Evolutionary conservation across 495 filamentous ascomycete genomes (phyloP).

Genomic region (Daldinia childiae): DNA sequence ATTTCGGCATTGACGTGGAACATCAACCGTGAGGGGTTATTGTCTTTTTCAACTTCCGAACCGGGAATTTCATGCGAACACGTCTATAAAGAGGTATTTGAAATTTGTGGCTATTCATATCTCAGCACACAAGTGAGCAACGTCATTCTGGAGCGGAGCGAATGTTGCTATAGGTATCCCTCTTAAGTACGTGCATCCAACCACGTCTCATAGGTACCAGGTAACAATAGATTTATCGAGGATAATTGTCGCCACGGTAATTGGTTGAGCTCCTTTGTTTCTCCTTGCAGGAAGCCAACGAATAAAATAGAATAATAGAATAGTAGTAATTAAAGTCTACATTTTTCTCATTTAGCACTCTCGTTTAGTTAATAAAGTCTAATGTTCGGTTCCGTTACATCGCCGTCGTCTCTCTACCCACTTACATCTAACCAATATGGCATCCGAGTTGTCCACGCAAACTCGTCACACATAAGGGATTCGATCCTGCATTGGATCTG

Average conservation of each 20-base stretch:
- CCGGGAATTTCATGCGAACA: not conserved
- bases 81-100: not conserved
- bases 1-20: not conserved
- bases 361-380: not conserved
- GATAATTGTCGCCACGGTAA: constrained; percentile 11
- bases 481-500: constrained; percentile 5
- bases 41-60: not conserved
- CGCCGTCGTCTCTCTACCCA: not conserved
- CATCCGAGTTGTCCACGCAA: not conserved
- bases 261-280: constrained; percentile 24
- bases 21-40: constrained; percentile 7
- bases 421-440: not conserved
- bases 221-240: constrained; percentile 19
- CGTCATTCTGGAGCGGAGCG: not conserved
- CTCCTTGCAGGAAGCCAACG: constrained; percentile 32
- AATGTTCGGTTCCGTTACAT: not conserved
- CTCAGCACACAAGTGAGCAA: not conserved
- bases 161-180: not conserved
- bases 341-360: not conserved
- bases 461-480: constrained; percentile 3
- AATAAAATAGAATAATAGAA: constrained; percentile 7
- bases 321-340: not conserved
- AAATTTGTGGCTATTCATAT: constrained; percentile 5
- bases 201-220: constrained; percentile 14
- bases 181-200: constrained; percentile 19